Evolutionary conservation across 441 rosid genomes (phyloP), one percentile per base, ranked within the genome.

Genomic region (Hypseocharis bilobata): DNA sequence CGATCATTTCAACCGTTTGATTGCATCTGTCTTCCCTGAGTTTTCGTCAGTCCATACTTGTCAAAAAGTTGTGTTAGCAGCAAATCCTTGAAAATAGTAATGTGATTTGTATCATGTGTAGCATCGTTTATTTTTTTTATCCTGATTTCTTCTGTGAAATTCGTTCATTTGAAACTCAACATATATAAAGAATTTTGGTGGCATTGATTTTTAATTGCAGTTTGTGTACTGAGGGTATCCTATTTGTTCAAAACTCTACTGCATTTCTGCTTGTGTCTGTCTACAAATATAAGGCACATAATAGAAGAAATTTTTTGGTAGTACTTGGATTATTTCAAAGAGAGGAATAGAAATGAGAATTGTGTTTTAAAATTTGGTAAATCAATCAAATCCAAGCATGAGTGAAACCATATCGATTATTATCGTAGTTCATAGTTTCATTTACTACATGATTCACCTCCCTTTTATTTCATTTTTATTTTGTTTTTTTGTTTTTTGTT

Each of bases 41-140:
- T n/a, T n/a, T n/a, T n/a, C n/a, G n/a, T n/a, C n/a, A n/a, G 20
- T 63, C 60, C 55, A 49, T 26, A 28, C 20, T 60, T 60, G 22
- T 28, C 17, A 13, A 23, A 60, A 47, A 63, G 69, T 3, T 8
- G 52, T 62, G 66, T 56, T 58, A 34, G 14, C n/a, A n/a, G n/a
- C 55, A 42, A 47, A 25, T 63, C 52, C 20, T 44, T 40, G 59
- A n/a, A 1, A 25, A 19, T 40, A 4, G 40, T n/a, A 32, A 61
- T 55, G 19, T 64, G 74, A 65, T 62, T n/a, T 70, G 57, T 62
- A 65, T 64, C 72, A 55, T 25, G 30, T 25, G 60, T 55, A 55
- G 63, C 67, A 36, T 44, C 63, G 45, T 54, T 52, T 38, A 17
- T 4, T 14, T 47, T 68, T 34, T 30, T 26, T 20, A 55, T 47